Percentiles rank a stretch among this genome's conserved stretches.
These are phyloP conservation scores for Rhizoclosmatium sp. DNA, from an alignment of 192 early-diverging fungal species.

Conservation along the genomic window DNA sequence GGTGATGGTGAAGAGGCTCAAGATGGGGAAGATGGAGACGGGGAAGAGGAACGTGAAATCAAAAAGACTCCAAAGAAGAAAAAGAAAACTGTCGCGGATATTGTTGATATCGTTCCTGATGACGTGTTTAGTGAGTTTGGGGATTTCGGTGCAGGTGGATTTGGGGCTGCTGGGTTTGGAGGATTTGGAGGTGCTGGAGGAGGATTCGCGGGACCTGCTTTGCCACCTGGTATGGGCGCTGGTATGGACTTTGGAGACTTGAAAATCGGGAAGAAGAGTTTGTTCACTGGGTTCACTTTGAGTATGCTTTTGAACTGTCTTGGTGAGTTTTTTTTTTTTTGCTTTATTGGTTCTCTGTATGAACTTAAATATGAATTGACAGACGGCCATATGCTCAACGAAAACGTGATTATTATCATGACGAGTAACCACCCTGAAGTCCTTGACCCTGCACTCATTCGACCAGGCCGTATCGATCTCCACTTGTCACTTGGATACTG, in stretches of 20 bases:
- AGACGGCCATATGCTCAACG: conserved; percentile 65
- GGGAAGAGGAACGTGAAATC: conserved; percentile 6
- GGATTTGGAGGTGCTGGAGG: neutral
- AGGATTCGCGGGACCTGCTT: conserved; percentile 6
- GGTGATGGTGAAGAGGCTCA: neutral
- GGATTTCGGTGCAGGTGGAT: neutral
- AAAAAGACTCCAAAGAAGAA: conserved; percentile 27
- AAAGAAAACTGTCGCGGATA: conserved; percentile 18
- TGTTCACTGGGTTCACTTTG: conserved; percentile 42
- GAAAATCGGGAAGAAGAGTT: conserved; percentile 10
- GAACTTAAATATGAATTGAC: neutral
- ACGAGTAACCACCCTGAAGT: conserved; percentile 68
- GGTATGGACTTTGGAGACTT: conserved; percentile 22
- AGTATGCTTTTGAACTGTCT: conserved; percentile 61
- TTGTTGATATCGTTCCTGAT: conserved; percentile 18
- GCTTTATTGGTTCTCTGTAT: neutral
- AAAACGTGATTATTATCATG: conserved; percentile 68
- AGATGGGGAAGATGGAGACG: neutral
- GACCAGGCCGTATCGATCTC: conserved; percentile 71
- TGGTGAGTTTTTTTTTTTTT: neutral
- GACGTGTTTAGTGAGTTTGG: conserved; percentile 1
- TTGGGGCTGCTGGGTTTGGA: neutral
- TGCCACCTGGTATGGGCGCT: conserved; percentile 1
- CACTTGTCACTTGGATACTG: conserved; percentile 63
- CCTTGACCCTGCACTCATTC: conserved; percentile 67